Conservation (phyloP, 2,329 filamentous ascomycete species). For the Botryotinia narcissicola region DNA sequence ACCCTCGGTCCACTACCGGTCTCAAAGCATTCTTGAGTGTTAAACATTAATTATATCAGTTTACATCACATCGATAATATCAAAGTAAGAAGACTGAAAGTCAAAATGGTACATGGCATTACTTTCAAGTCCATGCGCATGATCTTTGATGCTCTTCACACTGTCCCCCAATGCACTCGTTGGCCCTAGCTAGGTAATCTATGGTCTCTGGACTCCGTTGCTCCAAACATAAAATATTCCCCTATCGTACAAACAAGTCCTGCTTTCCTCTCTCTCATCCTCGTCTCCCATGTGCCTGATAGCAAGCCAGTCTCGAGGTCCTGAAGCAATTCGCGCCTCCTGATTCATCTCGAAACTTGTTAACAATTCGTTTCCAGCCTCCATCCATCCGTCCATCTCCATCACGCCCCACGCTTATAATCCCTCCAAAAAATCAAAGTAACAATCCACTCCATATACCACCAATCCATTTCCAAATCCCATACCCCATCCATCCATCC, state of each 20-base stretch:
- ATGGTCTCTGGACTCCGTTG: background rate
- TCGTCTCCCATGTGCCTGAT: background rate
- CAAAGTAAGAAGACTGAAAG: background rate
- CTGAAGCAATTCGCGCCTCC: background rate
- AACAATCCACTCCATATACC: constrained; percentile 10
- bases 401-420: constrained; percentile 14
- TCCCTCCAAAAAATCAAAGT: constrained; percentile 14
- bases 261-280: background rate
- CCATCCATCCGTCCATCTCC: constrained; percentile 1
- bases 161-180: constrained; percentile 2
- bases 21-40: background rate
- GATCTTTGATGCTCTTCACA: constrained; percentile 2
- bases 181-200: background rate
- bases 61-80: background rate
- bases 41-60: background rate
- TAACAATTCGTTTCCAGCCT: constrained; percentile 5
- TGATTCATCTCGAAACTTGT: background rate
- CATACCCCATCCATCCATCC: constrained; percentile 13
- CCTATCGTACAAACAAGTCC: constrained; percentile 17
- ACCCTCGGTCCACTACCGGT: background rate
- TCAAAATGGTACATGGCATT: constrained; percentile 16
- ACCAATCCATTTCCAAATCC: constrained; percentile 19
- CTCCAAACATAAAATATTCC: constrained; percentile 2
- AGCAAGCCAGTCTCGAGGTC: background rate
- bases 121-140: constrained; percentile 6